These are phyloP conservation scores for Gypsophila paniculata DNA, from an alignment of 179 eudicot species.

Conservation along the genomic window DNA sequence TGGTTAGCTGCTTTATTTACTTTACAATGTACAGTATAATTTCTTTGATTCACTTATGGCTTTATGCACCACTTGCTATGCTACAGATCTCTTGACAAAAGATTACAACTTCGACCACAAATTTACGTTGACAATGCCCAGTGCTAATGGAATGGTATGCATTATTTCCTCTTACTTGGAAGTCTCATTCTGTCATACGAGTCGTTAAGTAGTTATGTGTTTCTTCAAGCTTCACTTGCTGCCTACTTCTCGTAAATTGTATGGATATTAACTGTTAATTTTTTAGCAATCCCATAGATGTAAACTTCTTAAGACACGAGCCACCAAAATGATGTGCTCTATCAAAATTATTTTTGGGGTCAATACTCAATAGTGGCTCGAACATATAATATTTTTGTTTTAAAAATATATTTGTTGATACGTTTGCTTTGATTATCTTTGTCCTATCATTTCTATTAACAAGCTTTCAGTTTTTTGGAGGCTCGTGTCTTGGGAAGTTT, in stretches of 20 bases:
- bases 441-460: background rate
- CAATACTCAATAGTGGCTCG: background rate
- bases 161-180: background rate
- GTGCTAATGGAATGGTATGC: conserved; percentile 75
- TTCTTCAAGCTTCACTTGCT: conserved; percentile 6
- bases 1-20: background rate
- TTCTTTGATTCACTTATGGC: background rate
- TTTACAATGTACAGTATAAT: background rate
- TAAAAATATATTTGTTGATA: no score
- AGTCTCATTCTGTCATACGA: background rate
- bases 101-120: conserved; percentile 89
- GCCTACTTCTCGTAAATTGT: background rate
- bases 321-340: background rate
- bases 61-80: conserved; percentile 1
- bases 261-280: background rate
- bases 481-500: background rate
- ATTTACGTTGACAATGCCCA: conserved; percentile 61
- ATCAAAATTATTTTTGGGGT: background rate
- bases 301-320: no score
- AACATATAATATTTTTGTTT: no score
- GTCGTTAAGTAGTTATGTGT: conserved; percentile 8
- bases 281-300: no score
- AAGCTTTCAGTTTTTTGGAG: background rate
- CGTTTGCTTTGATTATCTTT: background rate
- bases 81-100: conserved; percentile 77